These are phyloP conservation scores for Aspergillus piperis DNA, from an alignment of 2,329 filamentous ascomycete genomes.

Conservation along the genomic window DNA sequence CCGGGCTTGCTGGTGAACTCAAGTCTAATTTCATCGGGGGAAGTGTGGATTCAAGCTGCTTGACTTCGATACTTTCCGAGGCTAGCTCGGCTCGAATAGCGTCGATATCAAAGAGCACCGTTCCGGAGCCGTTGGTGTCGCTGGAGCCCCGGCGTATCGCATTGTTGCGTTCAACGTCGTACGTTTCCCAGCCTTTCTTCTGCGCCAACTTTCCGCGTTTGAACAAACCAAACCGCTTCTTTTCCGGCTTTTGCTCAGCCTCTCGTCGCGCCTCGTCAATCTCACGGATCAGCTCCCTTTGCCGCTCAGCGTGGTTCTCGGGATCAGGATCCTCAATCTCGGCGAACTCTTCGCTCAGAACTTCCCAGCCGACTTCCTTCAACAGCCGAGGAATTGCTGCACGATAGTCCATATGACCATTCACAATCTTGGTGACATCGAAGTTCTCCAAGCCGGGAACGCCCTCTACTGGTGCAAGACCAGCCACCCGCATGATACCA, in stretches of 20 bases:
- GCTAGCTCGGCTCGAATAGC: conserved; percentile 86
- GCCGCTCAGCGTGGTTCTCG: conserved; percentile 82
- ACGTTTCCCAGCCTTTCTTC: conserved; percentile 92
- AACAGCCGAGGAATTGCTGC: conserved; percentile 85
- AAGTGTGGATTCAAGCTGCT: conserved; percentile 82
- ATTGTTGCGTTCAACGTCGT: conserved; percentile 64
- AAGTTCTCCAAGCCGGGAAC: conserved; percentile 86
- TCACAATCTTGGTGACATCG: conserved; percentile 80
- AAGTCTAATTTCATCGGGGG: conserved; percentile 83
- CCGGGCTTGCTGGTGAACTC: conserved; percentile 28
- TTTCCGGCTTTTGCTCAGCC: conserved; percentile 76
- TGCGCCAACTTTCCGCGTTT: conserved; percentile 71
- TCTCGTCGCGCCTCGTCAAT: conserved; percentile 92
- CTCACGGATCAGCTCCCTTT: conserved; percentile 91
- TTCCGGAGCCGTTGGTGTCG: conserved; percentile 36
- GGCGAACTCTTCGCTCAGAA: conserved; percentile 89
- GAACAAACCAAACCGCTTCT: conserved; percentile 74
- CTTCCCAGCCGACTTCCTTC: conserved; percentile 83
- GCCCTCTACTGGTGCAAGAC: conserved; percentile 72
- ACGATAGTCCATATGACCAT: conserved; percentile 96
- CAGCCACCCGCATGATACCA: conserved; percentile 85
- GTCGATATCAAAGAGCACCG: conserved; percentile 89
- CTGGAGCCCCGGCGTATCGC: conserved; percentile 29
- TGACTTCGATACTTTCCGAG: conserved; percentile 68
- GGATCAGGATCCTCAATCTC: conserved; percentile 98